Evolutionary conservation across 1,284 basidiomycete genomes (phyloP), one percentile per base, ranked within the genome.

Genomic region (Apiotrichum domesticum): DNA sequence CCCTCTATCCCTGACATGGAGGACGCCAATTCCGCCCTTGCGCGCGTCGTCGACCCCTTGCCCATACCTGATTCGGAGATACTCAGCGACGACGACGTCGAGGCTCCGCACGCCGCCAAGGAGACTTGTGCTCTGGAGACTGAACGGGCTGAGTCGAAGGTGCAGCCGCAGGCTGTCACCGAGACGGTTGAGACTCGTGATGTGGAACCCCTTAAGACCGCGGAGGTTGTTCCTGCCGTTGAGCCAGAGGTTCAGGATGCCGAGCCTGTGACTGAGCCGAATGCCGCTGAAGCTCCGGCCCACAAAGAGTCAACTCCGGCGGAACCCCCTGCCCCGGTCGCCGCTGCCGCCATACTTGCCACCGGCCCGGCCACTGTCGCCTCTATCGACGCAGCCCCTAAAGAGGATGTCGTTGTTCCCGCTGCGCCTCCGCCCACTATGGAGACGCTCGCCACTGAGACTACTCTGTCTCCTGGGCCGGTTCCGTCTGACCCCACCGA

Each of bases 241-340:
- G 35, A 32, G 29, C n/a, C 14, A 32, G 9, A 53, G 52, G 21
- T 15, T 0, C 7, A n/a, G n/a, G 13, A 8, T 21, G 47, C 35
- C 4, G 47, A 35, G 35, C 8, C 3, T 4, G 35, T 33, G n/a
- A 9, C 87, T 15, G 47, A 15, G 11, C 35, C 47, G 1, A 21
- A 33, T 11, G 39, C 32, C 13, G 14, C 42, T 0, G 51, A 43
- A 34, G 33, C 11, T 8, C 15, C 51, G 15, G 33, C 42, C 37
- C 14, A 42, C 32, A 15, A 9, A 13, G 50, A 44, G 33, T 6
- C 33, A 9, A 21, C 35, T 21, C n/a, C 41, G 13, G 50, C 29
- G 15, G 29, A 9, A 2, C 41, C 29, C 29, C 29, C 29, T 29
- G 29, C 29, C 29, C 29, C 29, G 29, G 29, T 29, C 29, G 29